phyloP scores from a whole-genome alignment of 495 filamentous ascomycete genomes.

The Bombardia bombarda region DNA sequence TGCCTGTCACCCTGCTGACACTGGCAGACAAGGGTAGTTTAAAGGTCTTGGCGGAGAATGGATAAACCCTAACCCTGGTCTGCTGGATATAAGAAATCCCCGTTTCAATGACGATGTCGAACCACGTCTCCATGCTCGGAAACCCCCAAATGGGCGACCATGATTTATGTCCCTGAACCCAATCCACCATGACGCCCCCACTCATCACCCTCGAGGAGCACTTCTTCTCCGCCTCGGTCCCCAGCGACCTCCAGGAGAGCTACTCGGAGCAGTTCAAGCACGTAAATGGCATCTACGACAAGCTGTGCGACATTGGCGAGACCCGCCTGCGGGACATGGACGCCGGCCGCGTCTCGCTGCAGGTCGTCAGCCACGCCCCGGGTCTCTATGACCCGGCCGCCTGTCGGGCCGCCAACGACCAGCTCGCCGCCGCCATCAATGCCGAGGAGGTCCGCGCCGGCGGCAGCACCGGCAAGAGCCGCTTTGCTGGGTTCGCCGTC shows the following conservation, averaged over 20 bases:
- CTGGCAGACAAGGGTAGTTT: too few species aligned
- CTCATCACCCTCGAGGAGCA: not conserved
- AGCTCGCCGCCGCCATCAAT: not conserved
- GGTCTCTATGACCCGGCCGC: not conserved
- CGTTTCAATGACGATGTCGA: too few species aligned
- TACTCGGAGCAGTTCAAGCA: not conserved
- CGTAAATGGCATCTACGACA: not conserved
- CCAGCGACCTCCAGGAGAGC: not conserved
- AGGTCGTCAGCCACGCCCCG: not conserved
- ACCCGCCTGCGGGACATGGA: not conserved
- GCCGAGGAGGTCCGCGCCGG: not conserved
- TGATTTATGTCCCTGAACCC: too few species aligned
- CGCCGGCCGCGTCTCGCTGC: constrained; percentile 1
- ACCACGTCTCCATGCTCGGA: too few species aligned
- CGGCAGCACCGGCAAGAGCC: not conserved
- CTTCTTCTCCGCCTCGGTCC: not conserved
- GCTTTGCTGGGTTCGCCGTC: not conserved
- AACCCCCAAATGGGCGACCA: too few species aligned
- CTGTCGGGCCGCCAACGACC: not conserved
- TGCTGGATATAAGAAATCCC: too few species aligned
- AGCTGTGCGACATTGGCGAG: not conserved
- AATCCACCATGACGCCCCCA: too few species aligned
- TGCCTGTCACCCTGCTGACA: too few species aligned
- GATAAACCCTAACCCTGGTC: too few species aligned
- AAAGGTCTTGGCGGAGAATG: too few species aligned